A percentile compares a stretch with the other conserved stretches of the same genome.
phyloP scores from a whole-genome alignment of 2,329 filamentous ascomycete species.

The Tolypocladium sp. region DNA sequence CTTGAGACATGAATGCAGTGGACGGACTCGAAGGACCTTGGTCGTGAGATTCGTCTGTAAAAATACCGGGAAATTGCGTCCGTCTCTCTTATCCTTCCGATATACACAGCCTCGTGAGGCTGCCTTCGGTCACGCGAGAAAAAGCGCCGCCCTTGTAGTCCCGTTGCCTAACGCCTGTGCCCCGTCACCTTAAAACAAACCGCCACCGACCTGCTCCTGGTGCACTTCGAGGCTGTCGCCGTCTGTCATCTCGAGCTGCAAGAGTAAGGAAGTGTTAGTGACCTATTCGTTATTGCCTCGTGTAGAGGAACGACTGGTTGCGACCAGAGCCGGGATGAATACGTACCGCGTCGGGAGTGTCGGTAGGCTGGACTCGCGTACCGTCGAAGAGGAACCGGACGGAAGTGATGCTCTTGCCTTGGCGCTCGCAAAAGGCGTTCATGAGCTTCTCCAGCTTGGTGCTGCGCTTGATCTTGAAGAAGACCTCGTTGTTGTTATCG shows the following conservation, averaged over 20 bases:
- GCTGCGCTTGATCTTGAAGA: slow-evolving; percentile 98
- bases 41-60: slow-evolving; percentile 1
- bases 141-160: background rate
- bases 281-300: too few species aligned
- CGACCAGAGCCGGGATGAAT: background rate
- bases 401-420: slow-evolving; percentile 76
- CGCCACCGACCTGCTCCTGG: slow-evolving; percentile 92
- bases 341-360: slow-evolving; percentile 85
- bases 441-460: slow-evolving; percentile 97
- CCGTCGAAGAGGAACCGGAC: slow-evolving; percentile 96
- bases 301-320: background rate
- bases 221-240: slow-evolving; percentile 95
- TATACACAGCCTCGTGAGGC: background rate
- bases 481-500: slow-evolving; percentile 98
- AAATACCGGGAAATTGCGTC: background rate
- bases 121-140: background rate
- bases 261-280: background rate
- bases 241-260: slow-evolving; percentile 89
- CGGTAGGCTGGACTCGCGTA: slow-evolving; percentile 77
- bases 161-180: background rate
- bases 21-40: background rate
- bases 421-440: slow-evolving; percentile 94
- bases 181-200: slow-evolving; percentile 9
- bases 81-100: background rate
- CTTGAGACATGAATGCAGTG: background rate